Evolutionary conservation across 768 basidiomycete species (phyloP), one percentile per base, ranked within the genome.

Genomic region (Trametes maxima): DNA sequence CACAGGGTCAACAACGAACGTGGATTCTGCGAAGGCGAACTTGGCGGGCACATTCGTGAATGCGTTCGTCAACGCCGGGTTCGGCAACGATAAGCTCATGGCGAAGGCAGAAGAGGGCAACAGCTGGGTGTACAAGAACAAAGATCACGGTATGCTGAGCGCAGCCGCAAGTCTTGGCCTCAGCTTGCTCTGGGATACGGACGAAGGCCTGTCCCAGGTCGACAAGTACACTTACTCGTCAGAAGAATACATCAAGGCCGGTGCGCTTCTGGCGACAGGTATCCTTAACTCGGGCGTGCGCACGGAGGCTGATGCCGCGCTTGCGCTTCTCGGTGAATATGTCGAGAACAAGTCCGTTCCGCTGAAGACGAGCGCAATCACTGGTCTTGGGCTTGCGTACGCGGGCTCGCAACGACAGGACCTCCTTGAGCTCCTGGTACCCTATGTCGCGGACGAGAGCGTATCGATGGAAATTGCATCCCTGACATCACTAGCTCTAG

Each of bases 111-210:
- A 94, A 60, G 95, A 97, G 69, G 96, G 97, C 14, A 92, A 86
- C 74, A 95, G 94, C 68, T 99, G 95, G 95, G 94, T 99, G 59
- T 99, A 98, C 82, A 98, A 98, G 83, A 98, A 98, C 80, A 98
- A 98, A 77, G 96, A 98, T 54, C 94, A 97, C 64, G 97, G 95
- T 54, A 98, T 98, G 94, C 88, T 96, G 83, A 93, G 91, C 61
- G 97, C 97, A 22, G 88, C 95, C 25, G 97, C 97, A 4, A 95
- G 93, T 57, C 81, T 99, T 55, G 97, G 97, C 19, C 80, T 98
- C 44, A 90, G 90, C 76, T 79, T 98, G 63, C 79, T 99, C 1
- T 99, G 97, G 97, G 95, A 98, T 71, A 92, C 92, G 10, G 97
- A 98, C 59, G 83, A 91, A 58, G 97, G 97, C 68, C 81, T 98